A percentile compares a stretch with the other conserved stretches of the same genome.
phyloP scores from a whole-genome alignment of 192 early-diverging fungal genomes.

The Podochytrium sp. region DNA sequence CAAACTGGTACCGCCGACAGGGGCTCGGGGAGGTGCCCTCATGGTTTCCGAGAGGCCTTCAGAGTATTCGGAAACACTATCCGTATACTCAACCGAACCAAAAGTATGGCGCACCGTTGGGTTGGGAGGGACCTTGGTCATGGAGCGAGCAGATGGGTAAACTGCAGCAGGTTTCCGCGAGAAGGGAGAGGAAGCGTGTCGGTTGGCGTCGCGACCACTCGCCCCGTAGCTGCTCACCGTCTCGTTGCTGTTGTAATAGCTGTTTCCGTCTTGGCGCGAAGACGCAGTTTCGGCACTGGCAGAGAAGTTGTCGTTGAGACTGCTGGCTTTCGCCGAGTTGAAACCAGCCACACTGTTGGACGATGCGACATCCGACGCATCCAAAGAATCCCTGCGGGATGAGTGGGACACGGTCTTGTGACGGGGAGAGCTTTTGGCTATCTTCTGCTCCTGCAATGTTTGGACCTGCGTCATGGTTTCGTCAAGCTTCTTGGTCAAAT shows the following conservation, averaged over 20 bases:
- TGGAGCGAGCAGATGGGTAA: slow-evolving; percentile 18
- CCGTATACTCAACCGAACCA: neutral
- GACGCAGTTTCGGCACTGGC: neutral
- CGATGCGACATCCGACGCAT: neutral
- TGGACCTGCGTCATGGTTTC: slow-evolving; percentile 24
- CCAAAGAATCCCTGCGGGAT: neutral
- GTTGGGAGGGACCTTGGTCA: slow-evolving; percentile 9
- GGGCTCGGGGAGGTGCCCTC: neutral
- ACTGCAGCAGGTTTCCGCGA: neutral
- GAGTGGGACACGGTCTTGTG: neutral
- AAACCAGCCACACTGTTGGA: slow-evolving; percentile 5
- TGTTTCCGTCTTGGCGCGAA: neutral
- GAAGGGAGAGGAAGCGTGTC: neutral
- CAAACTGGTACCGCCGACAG: neutral
- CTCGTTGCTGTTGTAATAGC: slow-evolving; percentile 8
- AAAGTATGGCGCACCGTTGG: neutral
- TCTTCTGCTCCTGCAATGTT: slow-evolving; percentile 4
- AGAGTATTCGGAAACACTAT: slow-evolving; percentile 16
- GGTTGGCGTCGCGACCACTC: neutral
- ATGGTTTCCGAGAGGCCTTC: neutral
- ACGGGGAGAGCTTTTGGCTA: neutral
- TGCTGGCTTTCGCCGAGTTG: neutral
- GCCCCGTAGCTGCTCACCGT: slow-evolving; percentile 8
- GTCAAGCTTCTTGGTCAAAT: slow-evolving; percentile 30
- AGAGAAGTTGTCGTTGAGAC: neutral